Percentiles rank a stretch among this genome's conserved stretches.
Conservation (phyloP, 345 rosid genomes). For the Arabidopsis thaliana region TAIR10.1 NC_003076.8:4538001-4538500, state of each 20-base stretch:
- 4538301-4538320: conserved; percentile 2
- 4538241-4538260: conserved; percentile 92
- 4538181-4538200: conserved; percentile 90
- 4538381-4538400: conserved; percentile 98
- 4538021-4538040: conserved; percentile 94
- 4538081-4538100: conserved; percentile 88
- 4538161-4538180: conserved; percentile 78
- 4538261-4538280: conserved; percentile 51
- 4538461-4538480: conserved; percentile 47
- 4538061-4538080: conserved; percentile 78
- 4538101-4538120: conserved; percentile 7
- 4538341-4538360: conserved; percentile 91
- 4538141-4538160: conserved; percentile 21
- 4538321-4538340: conserved; percentile 5
- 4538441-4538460: conserved; percentile 87
- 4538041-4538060: conserved; percentile 90
- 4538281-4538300: conserved; percentile 11
- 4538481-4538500: neutral
- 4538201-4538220: conserved; percentile 94
- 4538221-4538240: conserved; percentile 98
- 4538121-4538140: conserved; percentile 20
- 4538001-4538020: conserved; percentile 92
- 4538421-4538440: conserved; percentile 95
- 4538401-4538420: conserved; percentile 86
- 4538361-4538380: conserved; percentile 93